These are phyloP conservation scores for Globisporangium cederbergense DNA, from an alignment of 352 stramenopile species.

Conservation along the genomic window DNA sequence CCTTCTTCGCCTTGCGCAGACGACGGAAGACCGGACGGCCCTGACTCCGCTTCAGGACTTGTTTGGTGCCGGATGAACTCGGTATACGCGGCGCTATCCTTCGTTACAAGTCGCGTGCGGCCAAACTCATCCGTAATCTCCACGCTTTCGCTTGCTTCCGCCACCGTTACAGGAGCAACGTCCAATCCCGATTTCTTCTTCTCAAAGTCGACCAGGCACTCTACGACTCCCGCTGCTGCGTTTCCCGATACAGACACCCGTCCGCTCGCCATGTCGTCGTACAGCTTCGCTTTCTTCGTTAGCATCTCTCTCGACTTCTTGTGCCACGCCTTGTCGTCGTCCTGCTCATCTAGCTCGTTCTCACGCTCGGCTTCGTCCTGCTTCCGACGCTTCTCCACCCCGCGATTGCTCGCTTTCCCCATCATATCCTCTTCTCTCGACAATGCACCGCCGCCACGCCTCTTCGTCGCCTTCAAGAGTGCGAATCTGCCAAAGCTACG, in stretches of 20 bases:
- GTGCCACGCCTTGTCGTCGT: conserved; percentile 60
- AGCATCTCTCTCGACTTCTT: conserved; percentile 62
- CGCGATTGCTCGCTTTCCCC: conserved; percentile 37
- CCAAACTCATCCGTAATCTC: conserved; percentile 68
- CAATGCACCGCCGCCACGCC: conserved; percentile 12
- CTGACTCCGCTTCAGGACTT: neutral
- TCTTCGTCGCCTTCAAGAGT: conserved; percentile 33
- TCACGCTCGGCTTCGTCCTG: conserved; percentile 47
- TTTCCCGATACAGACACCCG: conserved; percentile 13
- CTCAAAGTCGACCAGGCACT: conserved; percentile 72
- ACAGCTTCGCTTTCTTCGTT: conserved; percentile 66
- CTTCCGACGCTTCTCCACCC: conserved; percentile 49
- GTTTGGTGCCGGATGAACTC: conserved; percentile 23
- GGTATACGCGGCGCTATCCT: conserved; percentile 33
- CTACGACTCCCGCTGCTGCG: conserved; percentile 20
- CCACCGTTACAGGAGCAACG: neutral
- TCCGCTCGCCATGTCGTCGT: conserved; percentile 56
- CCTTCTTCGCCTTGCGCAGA: neutral
- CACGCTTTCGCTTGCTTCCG: conserved; percentile 10
- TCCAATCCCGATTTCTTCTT: conserved; percentile 29
- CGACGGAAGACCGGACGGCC: neutral
- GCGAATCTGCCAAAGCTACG: conserved; percentile 39
- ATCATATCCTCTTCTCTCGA: conserved; percentile 21
- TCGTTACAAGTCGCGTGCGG: conserved; percentile 36
- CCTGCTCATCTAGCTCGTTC: conserved; percentile 37